Evolutionary conservation across 352 stramenopile species (phyloP).

Genomic region (Phytophthora ohioensis): DNA sequence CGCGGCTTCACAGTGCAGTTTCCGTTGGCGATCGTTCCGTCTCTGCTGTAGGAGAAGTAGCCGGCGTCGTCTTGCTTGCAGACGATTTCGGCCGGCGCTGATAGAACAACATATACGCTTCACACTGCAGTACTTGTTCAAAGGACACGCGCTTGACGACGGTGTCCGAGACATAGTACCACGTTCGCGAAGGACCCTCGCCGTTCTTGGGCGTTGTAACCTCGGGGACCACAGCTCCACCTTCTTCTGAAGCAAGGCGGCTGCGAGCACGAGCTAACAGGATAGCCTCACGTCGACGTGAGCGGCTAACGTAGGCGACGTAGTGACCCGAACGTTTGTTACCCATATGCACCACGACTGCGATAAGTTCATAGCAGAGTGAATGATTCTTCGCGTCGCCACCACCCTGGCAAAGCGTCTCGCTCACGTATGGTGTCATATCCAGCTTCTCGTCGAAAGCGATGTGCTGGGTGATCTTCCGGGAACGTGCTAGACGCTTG

Average conservation of each 20-base stretch:
- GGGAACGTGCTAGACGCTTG: constrained; percentile 59
- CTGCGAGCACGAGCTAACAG: constrained; percentile 31
- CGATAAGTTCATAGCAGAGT: constrained; percentile 68
- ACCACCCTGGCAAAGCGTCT: constrained; percentile 36
- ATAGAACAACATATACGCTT: constrained; percentile 88
- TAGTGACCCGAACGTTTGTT: constrained; percentile 80
- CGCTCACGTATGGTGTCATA: constrained; percentile 55
- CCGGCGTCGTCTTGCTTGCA: constrained; percentile 13
- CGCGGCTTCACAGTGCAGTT: constrained; percentile 29
- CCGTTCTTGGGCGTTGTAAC: constrained; percentile 25
- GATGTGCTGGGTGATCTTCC: constrained; percentile 79
- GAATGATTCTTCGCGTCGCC: constrained; percentile 32
- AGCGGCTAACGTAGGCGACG: constrained; percentile 76
- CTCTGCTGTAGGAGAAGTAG: constrained; percentile 28
- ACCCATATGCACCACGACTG: constrained; percentile 77
- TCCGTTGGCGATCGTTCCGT: constrained; percentile 30
- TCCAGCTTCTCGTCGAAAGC: constrained; percentile 65
- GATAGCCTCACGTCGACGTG: constrained; percentile 42
- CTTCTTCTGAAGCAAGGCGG: constrained; percentile 33
- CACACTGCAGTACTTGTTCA: constrained; percentile 73
- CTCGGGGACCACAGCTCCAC: constrained; percentile 14
- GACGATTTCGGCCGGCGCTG: constrained; percentile 42
- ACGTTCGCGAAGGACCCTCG: constrained; percentile 43
- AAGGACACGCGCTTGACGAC: constrained; percentile 65
- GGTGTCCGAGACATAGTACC: constrained; percentile 83